Conservation (phyloP, 2,329 filamentous ascomycete genomes). For the Colletotrichum limetticola region DNA sequence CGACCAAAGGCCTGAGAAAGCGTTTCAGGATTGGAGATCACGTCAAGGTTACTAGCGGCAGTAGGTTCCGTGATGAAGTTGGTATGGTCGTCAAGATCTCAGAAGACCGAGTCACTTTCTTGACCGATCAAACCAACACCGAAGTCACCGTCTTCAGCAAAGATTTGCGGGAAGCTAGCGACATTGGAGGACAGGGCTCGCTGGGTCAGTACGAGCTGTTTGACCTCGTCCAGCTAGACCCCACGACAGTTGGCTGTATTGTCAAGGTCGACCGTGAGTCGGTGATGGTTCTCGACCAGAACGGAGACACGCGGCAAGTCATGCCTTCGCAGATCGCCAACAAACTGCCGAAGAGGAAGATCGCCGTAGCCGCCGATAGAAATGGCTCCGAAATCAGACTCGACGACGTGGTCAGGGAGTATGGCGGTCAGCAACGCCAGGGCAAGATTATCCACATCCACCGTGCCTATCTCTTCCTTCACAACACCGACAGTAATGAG, state of each 20-base stretch:
- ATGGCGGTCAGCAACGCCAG: slow-evolving; percentile 83
- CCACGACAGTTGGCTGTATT: slow-evolving; percentile 90
- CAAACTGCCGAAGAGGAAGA: slow-evolving; percentile 83
- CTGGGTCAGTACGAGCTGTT: slow-evolving; percentile 92
- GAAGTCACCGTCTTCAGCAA: slow-evolving; percentile 99
- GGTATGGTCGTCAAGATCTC: slow-evolving; percentile 96
- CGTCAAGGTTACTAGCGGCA: slow-evolving; percentile 97
- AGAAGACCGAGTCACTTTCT: slow-evolving; percentile 90
- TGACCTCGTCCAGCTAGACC: slow-evolving; percentile 93
- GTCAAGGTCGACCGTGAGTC: slow-evolving; percentile 96
- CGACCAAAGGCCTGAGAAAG: slow-evolving; percentile 91
- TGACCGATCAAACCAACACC: slow-evolving; percentile 91
- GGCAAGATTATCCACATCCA: slow-evolving; percentile 95
- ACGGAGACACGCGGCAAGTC: slow-evolving; percentile 82
- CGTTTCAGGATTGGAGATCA: slow-evolving; percentile 94
- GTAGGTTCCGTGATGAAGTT: slow-evolving; percentile 92
- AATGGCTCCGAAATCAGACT: slow-evolving; percentile 92
- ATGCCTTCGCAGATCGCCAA: slow-evolving; percentile 94
- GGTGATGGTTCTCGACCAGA: slow-evolving; percentile 89
- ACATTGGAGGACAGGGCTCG: slow-evolving; percentile 86
- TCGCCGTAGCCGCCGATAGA: slow-evolving; percentile 90
- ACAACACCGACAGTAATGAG: slow-evolving; percentile 84
- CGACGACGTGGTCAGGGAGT: slow-evolving; percentile 93
- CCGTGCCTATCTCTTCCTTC: slow-evolving; percentile 89
- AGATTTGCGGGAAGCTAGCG: slow-evolving; percentile 91